Base-by-base conservation (phyloP, 371 early-diverging fungal genomes). In the Mortierella sp. region DNA sequence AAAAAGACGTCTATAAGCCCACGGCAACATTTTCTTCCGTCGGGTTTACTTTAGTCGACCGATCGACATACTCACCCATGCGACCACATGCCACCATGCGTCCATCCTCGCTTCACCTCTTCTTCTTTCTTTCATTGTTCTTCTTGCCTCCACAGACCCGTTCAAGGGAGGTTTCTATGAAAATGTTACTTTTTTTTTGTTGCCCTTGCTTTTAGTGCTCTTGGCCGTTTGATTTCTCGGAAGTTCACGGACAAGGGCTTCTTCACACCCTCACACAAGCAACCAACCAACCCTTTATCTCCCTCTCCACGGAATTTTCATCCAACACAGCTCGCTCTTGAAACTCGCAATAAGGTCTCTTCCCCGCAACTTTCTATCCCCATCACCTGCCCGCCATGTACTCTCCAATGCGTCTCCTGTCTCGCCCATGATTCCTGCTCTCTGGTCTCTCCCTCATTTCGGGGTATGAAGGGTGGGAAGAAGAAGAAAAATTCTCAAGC, bases 221-320 rank as follows among this genome's bases (percentile, higher is more conserved):
- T 32, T 65, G 68, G 38, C 65, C 24, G 38, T 21, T 68, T 7
- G 35, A 21, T 5, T 5, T 68, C n/a, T 75, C 80, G 80, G 80
- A 72, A 14, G 70, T 75, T 79, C 80, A 58, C 80, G 80, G 80
- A 68, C 41, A 63, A 24, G 8, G 41, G 21, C 21, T 41, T 38
- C 68, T 68, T 68, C 32, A 16, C 27, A 27, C 14, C n/a, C 27
- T 24, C 56, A 10, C 1, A 4, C 60, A 60, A 16, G 32, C 4
- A 5, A 18, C 7, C 35, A 18, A 63, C 38, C 18, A 58, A 12
- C n/a, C 58, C 27, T 58, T 58, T 58, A 27, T 65, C 24, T 21
- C 18, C 63, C 35, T 29, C 12, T 41, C 68, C 68, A 68, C 65
- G 41, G 24, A 38, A 6, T 18, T 38, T 21, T 60, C 68, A 18